phyloP scores from a whole-genome alignment of 768 basidiomycete species.

The Chiua virens region DNA sequence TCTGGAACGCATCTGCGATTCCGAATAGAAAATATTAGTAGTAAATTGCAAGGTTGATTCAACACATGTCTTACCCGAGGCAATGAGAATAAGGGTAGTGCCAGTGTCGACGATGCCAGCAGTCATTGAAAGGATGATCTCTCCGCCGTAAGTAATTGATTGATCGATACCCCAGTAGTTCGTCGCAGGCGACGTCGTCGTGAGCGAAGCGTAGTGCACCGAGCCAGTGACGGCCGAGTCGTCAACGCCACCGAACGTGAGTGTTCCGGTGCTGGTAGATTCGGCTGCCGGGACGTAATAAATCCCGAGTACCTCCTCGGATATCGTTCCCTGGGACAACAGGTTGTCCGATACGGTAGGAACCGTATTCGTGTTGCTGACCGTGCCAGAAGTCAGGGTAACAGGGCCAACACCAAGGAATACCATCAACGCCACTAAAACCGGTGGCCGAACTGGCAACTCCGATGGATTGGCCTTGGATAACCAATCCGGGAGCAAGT shows the following conservation, averaged over 20 bases:
- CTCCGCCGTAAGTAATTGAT: background rate
- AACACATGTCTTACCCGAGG: constrained; percentile 9
- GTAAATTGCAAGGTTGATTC: too few species aligned
- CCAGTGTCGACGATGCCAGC: too few species aligned
- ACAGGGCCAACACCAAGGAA: background rate
- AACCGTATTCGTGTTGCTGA: constrained; percentile 5
- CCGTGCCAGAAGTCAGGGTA: background rate
- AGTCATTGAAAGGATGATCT: background rate
- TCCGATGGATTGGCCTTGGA: background rate
- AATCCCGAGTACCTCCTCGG: constrained; percentile 25
- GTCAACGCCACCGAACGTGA: constrained; percentile 25
- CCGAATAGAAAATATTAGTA: background rate
- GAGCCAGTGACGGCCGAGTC: constrained; percentile 12
- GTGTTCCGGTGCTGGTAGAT: constrained; percentile 17
- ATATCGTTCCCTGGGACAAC: constrained; percentile 27
- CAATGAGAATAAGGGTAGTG: constrained; percentile 26
- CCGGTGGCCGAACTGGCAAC: background rate
- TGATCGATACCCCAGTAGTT: constrained; percentile 30
- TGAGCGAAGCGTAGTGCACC: constrained; percentile 21
- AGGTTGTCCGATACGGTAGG: constrained; percentile 38
- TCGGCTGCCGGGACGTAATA: constrained; percentile 26
- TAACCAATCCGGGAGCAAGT: background rate
- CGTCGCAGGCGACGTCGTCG: constrained; percentile 20
- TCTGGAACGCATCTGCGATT: constrained; percentile 30
- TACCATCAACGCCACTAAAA: background rate